phyloP scores from a whole-genome alignment of 331 rosid species.

The Acacia pycnantha region DNA sequence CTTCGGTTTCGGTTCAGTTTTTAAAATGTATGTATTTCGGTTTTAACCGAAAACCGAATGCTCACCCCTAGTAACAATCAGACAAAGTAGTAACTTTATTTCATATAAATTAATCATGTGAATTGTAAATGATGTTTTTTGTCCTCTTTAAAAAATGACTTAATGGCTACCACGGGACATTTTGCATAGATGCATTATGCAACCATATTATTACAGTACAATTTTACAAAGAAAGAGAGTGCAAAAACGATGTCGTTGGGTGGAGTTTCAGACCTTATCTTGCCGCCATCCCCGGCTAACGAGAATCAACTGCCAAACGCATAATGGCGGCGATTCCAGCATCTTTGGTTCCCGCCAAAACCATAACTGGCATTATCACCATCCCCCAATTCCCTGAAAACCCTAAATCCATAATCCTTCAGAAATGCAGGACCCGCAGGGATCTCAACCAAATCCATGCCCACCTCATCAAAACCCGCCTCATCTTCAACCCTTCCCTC shows the following conservation, averaged over 20 bases:
- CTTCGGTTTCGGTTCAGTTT: too few relatives aligned
- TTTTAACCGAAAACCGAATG: too few relatives aligned
- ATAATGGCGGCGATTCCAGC: not conserved
- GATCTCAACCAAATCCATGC: slow-evolving; percentile 66
- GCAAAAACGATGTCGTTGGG: not conserved
- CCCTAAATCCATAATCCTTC: slow-evolving; percentile 50
- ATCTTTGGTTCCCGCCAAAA: slow-evolving; percentile 33
- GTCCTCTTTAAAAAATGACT: not conserved
- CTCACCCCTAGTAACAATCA: too few relatives aligned
- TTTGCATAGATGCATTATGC: not conserved
- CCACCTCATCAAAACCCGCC: slow-evolving; percentile 61
- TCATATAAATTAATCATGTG: not conserved
- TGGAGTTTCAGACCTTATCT: not conserved
- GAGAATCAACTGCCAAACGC: not conserved
- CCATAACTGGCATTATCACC: slow-evolving; percentile 26
- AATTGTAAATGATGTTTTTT: not conserved
- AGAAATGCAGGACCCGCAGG: slow-evolving; percentile 46
- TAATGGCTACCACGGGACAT: not conserved
- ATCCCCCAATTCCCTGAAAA: slow-evolving; percentile 48
- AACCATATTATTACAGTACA: not conserved
- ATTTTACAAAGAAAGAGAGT: not conserved
- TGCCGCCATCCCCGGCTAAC: not conserved
- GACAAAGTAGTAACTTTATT: too few relatives aligned
- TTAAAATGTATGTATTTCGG: too few relatives aligned
- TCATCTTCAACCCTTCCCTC: slow-evolving; percentile 45